Evolutionary conservation across 2,329 filamentous ascomycete species (phyloP), one percentile per base, ranked within the genome.

Genomic region (Pseudopyrenochaeta lycopersici): DNA sequence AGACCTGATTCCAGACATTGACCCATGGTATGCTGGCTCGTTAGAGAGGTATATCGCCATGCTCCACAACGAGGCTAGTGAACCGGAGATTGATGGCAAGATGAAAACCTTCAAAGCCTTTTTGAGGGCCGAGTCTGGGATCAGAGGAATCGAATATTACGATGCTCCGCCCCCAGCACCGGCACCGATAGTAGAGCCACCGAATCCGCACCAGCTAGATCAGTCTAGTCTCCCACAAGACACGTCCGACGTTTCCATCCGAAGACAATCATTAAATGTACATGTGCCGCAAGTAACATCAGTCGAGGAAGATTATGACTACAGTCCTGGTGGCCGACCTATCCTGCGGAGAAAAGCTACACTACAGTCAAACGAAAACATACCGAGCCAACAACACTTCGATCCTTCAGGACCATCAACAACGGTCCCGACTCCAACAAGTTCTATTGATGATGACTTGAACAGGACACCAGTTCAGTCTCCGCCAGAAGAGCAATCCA

Each of bases 21-120:
- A 84, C 54, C 80, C 82, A 2, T 85, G 84, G 81, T 85, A 81
- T 58, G 81, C 79, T 59, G 81, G 82, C 2, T 85, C 84, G 21
- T 66, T 86, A 42, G 79, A 82, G 44, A 76, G 83, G 36, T 86
- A 81, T 61, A 79, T 84, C 27, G 73, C 76, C 3, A 85, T 85
- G 82, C 73, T 86, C 20, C 78, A 80, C 43, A 78, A 80, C 46
- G 84, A 86, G 63, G 77, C 80, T 27, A 53, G 44, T 10, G 68
- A 70, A 72, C 76, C 50, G 73, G 78, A 41, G 66, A 80, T 85
- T 39, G 76, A 81, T 48, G 80, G 83, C 40, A 83, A 84, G 54
- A 81, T 81, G 58, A 81, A 81, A 50, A 77, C 82, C 0, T 85
- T 86, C 58, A 81, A 76, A 6, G 73, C 77, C 1, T 85, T 85